Conservation (phyloP, 2,329 filamentous ascomycete genomes). For the Colletotrichum spinosum region DNA sequence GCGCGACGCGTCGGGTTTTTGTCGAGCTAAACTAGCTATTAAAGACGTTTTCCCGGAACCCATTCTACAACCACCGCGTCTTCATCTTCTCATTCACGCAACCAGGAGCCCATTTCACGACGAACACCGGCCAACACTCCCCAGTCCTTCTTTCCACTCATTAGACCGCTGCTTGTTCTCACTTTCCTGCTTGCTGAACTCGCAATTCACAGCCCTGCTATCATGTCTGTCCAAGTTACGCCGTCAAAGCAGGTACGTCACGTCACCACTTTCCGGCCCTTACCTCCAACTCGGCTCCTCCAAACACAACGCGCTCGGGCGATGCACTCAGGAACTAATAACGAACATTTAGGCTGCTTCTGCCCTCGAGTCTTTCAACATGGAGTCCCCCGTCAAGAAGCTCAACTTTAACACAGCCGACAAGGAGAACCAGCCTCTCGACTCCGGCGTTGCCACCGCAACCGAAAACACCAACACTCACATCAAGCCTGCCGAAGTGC, state of each 20-base stretch:
- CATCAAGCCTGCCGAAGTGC: constrained; percentile 66
- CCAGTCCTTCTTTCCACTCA: constrained; percentile 27
- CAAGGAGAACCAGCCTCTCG: constrained; percentile 82
- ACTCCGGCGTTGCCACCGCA: constrained; percentile 61
- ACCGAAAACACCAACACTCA: constrained; percentile 70
- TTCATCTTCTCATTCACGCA: constrained; percentile 23
- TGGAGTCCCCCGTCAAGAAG: constrained; percentile 94
- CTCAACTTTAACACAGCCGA: constrained; percentile 78
- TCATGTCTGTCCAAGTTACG: constrained; percentile 81
- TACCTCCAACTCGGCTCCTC: background rate
- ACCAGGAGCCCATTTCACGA: constrained; percentile 9
- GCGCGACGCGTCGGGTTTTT: no score
- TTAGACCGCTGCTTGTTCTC: background rate
- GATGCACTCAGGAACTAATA: constrained; percentile 45
- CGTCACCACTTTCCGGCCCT: constrained; percentile 30
- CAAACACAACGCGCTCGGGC: background rate
- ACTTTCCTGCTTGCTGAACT: background rate
- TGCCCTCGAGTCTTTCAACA: constrained; percentile 88
- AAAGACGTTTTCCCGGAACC: constrained; percentile 9
- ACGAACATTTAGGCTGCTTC: constrained; percentile 76
- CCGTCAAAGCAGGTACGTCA: constrained; percentile 68
- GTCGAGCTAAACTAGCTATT: no score
- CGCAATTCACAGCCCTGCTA: constrained; percentile 31
- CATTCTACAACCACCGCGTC: constrained; percentile 8
- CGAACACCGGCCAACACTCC: constrained; percentile 22